Evolutionary conservation across 2,329 filamentous ascomycete genomes (phyloP), one percentile per base, ranked within the genome.

Genomic region (Aureobasidium pullulans): DNA sequence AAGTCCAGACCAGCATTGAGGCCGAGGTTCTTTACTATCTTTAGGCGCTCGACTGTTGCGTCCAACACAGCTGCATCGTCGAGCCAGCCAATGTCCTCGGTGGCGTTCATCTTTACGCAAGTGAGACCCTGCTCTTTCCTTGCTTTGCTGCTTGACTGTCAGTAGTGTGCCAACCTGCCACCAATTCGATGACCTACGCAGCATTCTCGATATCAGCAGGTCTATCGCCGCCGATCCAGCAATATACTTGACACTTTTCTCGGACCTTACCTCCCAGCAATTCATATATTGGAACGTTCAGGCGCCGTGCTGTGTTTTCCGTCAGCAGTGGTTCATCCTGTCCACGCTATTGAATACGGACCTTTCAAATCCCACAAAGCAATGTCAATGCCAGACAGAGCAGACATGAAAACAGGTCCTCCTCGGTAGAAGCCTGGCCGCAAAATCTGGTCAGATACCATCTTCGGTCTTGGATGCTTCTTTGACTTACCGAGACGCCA

Each of bases 361-460:
- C 43, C 42, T 75, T 91, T 90, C 19, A 91, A 75, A 72, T 91
- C 88, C 88, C 88, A 92, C 0, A 91, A 74, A 0, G 88, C 88
- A 69, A 92, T 92, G 67, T 92, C 88, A 54, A 92, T 83, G 2
- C 89, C 89, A 0, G 87, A 83, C 15, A 92, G 73, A 0, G 88
- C 89, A 64, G 84, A 88, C 87, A 92, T 91, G 64, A 92, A 86
- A 9, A 92, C 88, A 0, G 88, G 86, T 0, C 88, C 89, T 2
- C 88, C 88, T 31, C 89, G 79, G 71, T 92, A 92, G 71, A 92
- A 93, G 0, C 83, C 83, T 43, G 60, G 28, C 46, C 9, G 4
- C 42, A 28, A n/a, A 10, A 13, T 19, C 6, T 29, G 15, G 52
- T 56, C 29, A 32, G 29, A 48, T 37, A 32, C 44, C 13, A 43